These are phyloP conservation scores for Thermothielavioides terrestris DNA, from an alignment of 495 filamentous ascomycete genomes.

Conservation along the genomic window DNA sequence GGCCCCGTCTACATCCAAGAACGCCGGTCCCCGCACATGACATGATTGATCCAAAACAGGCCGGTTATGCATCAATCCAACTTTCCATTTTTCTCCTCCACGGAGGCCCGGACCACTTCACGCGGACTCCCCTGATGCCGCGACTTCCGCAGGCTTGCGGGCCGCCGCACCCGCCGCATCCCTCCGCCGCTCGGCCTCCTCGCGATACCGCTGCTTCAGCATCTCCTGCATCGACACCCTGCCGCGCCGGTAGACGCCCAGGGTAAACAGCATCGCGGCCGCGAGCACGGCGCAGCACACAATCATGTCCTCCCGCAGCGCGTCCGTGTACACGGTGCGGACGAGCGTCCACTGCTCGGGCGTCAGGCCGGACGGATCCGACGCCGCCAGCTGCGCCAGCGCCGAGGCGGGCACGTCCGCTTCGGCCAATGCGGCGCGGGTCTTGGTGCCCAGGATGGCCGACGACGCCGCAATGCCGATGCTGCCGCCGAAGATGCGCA, in stretches of 20 bases:
- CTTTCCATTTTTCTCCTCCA: too few species aligned
- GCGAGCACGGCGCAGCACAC: conserved; percentile 28
- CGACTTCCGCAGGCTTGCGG: neutral
- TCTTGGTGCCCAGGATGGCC: conserved; percentile 31
- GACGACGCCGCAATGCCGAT: conserved; percentile 46
- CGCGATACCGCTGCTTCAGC: conserved; percentile 13
- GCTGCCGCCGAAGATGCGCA: conserved; percentile 44
- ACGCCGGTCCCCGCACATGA: too few species aligned
- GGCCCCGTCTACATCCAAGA: too few species aligned
- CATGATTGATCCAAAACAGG: too few species aligned
- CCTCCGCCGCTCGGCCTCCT: conserved; percentile 11
- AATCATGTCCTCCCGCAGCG: conserved; percentile 34
- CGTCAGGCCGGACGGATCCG: neutral
- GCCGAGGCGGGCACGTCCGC: conserved; percentile 15
- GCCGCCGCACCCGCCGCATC: neutral
- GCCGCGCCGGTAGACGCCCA: conserved; percentile 25
- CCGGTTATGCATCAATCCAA: too few species aligned
- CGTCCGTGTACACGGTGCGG: conserved; percentile 27
- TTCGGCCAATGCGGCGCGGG: conserved; percentile 10
- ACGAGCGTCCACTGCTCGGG: conserved; percentile 13
- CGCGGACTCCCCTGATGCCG: neutral
- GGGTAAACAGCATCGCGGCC: conserved; percentile 22
- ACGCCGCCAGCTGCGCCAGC: conserved; percentile 18
- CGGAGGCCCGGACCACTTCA: neutral
- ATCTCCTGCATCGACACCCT: conserved; percentile 18